A percentile compares a stretch with the other conserved stretches of the same genome.
These are phyloP conservation scores for Ganoderma lingzhi DNA, from an alignment of 1,284 basidiomycete genomes.

Conservation along the genomic window DNA sequence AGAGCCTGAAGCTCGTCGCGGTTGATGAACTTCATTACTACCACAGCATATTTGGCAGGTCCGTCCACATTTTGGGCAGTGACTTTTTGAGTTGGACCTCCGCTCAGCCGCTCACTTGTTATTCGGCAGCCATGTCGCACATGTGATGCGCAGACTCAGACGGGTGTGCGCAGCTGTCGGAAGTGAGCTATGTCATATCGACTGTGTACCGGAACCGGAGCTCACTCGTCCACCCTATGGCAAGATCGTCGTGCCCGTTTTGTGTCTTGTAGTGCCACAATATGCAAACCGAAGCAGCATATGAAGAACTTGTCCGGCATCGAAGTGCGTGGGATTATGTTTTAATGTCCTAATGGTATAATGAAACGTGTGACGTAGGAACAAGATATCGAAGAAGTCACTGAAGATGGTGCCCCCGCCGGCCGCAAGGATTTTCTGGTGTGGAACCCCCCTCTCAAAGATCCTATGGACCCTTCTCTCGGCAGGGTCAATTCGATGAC, in stretches of 20 bases:
- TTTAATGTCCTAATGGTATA: background rate
- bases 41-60: constrained; percentile 77
- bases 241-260: constrained; percentile 71
- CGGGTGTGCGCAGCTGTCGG: constrained; percentile 87
- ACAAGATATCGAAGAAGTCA: constrained; percentile 69
- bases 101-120: background rate
- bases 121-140: constrained; percentile 74
- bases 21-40: constrained; percentile 92
- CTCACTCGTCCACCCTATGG: background rate
- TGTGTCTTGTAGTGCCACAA: constrained; percentile 91
- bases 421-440: constrained; percentile 83
- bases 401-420: constrained; percentile 85
- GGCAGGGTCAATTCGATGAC: constrained; percentile 70
- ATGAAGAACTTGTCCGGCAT: constrained; percentile 83
- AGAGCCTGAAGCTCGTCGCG: constrained; percentile 81
- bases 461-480: constrained; percentile 62
- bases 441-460: constrained; percentile 79
- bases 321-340: constrained; percentile 42
- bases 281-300: constrained; percentile 80
- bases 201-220: background rate
- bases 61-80: background rate
- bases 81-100: background rate
- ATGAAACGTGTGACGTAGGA: constrained; percentile 36
- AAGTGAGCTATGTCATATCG: constrained; percentile 56
- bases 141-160: constrained; percentile 79